Evolutionary conservation across 108 stramenopile genomes (phyloP).

Genomic region (Nitzschia putrida): DNA sequence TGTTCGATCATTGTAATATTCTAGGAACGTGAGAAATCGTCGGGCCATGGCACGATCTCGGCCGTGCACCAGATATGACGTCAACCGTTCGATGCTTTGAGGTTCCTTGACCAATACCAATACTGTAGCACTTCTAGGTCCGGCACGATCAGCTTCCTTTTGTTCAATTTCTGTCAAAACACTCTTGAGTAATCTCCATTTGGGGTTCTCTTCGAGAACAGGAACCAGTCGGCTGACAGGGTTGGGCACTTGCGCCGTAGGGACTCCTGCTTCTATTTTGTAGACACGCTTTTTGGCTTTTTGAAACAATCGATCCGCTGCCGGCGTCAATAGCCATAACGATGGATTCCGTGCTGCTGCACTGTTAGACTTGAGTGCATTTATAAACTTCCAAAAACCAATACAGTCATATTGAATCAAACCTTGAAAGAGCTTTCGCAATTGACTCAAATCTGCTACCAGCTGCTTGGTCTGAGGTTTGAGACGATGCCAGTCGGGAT

Average conservation of each 20-base stretch:
- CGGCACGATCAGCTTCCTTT: conserved; percentile 21
- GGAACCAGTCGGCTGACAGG: conserved; percentile 58
- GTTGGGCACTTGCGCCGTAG: conserved; percentile 45
- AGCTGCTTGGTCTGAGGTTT: conserved; percentile 83
- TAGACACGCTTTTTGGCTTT: conserved; percentile 91
- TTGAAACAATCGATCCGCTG: conserved; percentile 87
- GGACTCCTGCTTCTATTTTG: conserved; percentile 43
- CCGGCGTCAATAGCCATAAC: conserved; percentile 86
- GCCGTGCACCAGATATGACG: conserved; percentile 61
- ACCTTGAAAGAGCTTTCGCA: conserved; percentile 89
- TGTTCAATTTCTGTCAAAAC: conserved; percentile 85
- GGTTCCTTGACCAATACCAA: conserved; percentile 93
- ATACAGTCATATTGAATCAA: conserved; percentile 93
- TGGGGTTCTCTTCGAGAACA: conserved; percentile 91
- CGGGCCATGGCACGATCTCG: conserved; percentile 50
- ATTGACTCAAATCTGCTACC: conserved; percentile 79
- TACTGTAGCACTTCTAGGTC: conserved; percentile 41
- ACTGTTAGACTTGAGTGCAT: conserved; percentile 71
- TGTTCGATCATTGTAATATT: conserved; percentile 65
- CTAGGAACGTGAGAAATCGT: conserved; percentile 67
- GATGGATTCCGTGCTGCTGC: conserved; percentile 67
- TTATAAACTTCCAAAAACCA: conserved; percentile 82
- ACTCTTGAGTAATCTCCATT: conserved; percentile 82
- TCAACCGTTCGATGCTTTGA: conserved; percentile 66
- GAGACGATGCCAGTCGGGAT: conserved; percentile 95